A percentile compares a stretch with the other conserved stretches of the same genome.
These are phyloP conservation scores for Gypsophila paniculata DNA, from an alignment of 179 eudicot genomes.

Conservation along the genomic window DNA sequence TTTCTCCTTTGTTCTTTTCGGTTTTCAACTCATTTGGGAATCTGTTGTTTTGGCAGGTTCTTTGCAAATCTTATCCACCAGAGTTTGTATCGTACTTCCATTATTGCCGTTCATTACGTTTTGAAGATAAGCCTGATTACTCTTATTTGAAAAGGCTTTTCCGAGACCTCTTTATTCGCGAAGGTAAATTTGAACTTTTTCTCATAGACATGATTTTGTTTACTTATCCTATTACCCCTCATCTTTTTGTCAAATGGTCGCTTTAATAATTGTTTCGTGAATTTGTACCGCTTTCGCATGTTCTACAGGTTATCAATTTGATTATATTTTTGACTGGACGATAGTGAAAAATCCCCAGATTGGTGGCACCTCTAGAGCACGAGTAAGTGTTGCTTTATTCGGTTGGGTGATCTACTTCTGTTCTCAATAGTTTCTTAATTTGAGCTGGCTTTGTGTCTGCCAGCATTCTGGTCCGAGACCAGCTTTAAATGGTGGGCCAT, in stretches of 20 bases:
- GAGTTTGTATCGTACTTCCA: conserved; percentile 94
- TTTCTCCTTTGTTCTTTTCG: neutral
- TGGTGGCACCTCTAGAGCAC: conserved; percentile 77
- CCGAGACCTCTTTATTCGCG: conserved; percentile 45
- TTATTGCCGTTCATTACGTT: conserved; percentile 82
- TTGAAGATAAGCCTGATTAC: conserved; percentile 95
- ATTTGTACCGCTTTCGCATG: neutral
- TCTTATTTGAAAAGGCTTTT: conserved; percentile 87
- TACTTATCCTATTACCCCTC: neutral
- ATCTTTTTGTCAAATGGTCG: neutral
- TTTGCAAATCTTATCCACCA: conserved; percentile 83
- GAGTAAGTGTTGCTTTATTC: conserved; percentile 50
- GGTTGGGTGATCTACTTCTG: neutral
- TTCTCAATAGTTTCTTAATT: neutral
- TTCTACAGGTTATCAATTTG: conserved; percentile 80
- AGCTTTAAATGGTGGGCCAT: conserved; percentile 70
- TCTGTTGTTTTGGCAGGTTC: conserved; percentile 42
- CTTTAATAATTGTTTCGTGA: neutral
- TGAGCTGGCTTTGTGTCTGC: conserved; percentile 21
- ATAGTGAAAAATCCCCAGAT: conserved; percentile 90
- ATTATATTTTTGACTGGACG: conserved; percentile 99
- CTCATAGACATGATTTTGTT: neutral
- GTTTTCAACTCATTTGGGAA: neutral
- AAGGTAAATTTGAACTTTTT: conserved; percentile 27
- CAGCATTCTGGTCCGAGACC: conserved; percentile 63